A percentile compares a stretch with the other conserved stretches of the same genome.
Evolutionary conservation across 257 asterid genomes (phyloP).

Genomic region (Solanum chiquidenum): DNA sequence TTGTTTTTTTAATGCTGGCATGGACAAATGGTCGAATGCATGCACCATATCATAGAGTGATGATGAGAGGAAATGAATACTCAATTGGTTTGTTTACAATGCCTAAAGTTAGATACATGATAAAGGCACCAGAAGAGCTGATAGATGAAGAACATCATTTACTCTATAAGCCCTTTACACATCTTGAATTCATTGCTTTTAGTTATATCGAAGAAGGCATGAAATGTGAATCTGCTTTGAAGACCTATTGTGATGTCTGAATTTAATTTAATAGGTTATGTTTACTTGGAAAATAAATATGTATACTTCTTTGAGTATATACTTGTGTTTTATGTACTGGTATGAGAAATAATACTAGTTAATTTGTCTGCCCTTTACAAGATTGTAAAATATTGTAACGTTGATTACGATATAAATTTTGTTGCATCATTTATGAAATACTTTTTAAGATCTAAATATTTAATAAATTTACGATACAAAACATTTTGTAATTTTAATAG

Average conservation of each 20-base stretch:
- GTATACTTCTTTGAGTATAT: too few relatives aligned
- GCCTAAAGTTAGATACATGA: slow-evolving; percentile 13
- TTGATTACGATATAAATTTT: too few relatives aligned
- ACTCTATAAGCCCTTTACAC: slow-evolving; percentile 36
- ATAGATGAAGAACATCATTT: slow-evolving; percentile 44
- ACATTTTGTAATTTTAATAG: too few relatives aligned
- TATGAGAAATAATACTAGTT: too few relatives aligned
- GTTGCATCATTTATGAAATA: too few relatives aligned
- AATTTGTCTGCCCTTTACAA: too few relatives aligned
- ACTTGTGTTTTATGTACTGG: too few relatives aligned
- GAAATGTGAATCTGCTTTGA: slow-evolving; percentile 17
- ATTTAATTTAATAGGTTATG: not conserved
- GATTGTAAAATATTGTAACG: too few relatives aligned
- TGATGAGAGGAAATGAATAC: slow-evolving; percentile 26
- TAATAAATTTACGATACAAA: not conserved
- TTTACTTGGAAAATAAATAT: too few relatives aligned
- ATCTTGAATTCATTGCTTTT: slow-evolving; percentile 20
- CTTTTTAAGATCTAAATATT: too few relatives aligned
- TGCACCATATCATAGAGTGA: slow-evolving; percentile 38
- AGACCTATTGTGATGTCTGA: slow-evolving; percentile 33
- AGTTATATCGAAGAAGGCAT: slow-evolving; percentile 18
- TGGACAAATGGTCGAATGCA: slow-evolving; percentile 54
- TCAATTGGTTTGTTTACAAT: slow-evolving; percentile 30
- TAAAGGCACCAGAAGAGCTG: slow-evolving; percentile 32
- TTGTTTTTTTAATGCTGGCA: slow-evolving; percentile 16